Conservation (phyloP, 805 yeast genomes). For the Lachancea meyersii region DNA sequence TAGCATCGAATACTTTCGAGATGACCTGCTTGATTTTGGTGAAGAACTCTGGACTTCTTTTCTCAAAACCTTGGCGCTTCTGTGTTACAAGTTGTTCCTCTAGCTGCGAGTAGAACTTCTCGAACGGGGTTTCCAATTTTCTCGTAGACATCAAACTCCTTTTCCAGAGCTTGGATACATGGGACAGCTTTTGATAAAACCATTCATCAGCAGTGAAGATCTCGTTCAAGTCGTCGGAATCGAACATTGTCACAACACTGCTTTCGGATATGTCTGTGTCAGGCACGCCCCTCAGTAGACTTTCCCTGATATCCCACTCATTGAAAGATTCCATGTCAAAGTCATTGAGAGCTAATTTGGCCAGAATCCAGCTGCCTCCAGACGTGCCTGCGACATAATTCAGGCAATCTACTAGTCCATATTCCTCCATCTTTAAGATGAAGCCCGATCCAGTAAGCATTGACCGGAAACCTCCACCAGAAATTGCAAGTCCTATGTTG, state of each 20-base stretch:
- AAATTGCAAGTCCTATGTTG: constrained; percentile 32
- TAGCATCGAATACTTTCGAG: constrained; percentile 11
- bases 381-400: constrained; percentile 60
- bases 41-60: constrained; percentile 15
- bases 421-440: constrained; percentile 21
- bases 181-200: constrained; percentile 7
- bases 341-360: constrained; percentile 39
- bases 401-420: constrained; percentile 47
- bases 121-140: constrained; percentile 9
- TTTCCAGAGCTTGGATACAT: constrained; percentile 1
- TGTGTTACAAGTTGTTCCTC: constrained; percentile 18
- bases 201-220: constrained; percentile 5
- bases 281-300: constrained; percentile 53
- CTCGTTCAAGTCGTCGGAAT: constrained; percentile 18
- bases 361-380: constrained; percentile 69
- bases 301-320: constrained; percentile 41
- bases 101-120: constrained; percentile 10
- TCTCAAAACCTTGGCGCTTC: constrained; percentile 5
- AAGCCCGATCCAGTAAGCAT: constrained; percentile 33
- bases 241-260: constrained; percentile 15
- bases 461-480: constrained; percentile 37
- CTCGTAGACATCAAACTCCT: background rate
- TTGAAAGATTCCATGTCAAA: constrained; percentile 32
- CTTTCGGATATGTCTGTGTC: constrained; percentile 38
- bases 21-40: constrained; percentile 13